These are phyloP conservation scores for Russula abietina DNA, from an alignment of 768 basidiomycete species.

Conservation along the genomic window DNA sequence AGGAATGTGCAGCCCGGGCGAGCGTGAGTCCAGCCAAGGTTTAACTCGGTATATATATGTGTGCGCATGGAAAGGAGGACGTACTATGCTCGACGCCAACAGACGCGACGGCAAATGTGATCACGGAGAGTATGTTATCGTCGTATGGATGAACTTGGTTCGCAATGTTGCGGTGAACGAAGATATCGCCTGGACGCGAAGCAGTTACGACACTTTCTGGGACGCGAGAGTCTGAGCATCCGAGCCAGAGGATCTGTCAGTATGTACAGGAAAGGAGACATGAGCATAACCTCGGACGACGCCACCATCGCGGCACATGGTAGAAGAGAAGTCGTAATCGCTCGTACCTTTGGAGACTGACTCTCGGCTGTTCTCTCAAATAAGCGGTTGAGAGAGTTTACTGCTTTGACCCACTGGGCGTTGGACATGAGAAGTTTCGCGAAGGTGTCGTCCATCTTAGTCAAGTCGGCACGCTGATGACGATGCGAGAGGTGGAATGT, in stretches of 20 bases:
- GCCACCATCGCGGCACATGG: not conserved
- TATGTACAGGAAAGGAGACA: not conserved
- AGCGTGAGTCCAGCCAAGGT: too few species aligned
- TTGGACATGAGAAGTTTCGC: slow-evolving; percentile 45
- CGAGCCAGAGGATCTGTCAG: slow-evolving; percentile 68
- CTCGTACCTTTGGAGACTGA: slow-evolving; percentile 60
- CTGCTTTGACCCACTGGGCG: slow-evolving; percentile 61
- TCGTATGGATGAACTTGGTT: slow-evolving; percentile 78
- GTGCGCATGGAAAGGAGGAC: slow-evolving; percentile 28
- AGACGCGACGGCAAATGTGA: slow-evolving; percentile 64
- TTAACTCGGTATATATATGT: not conserved
- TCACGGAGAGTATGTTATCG: slow-evolving; percentile 61
- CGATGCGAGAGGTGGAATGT: not conserved
- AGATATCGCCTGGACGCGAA: slow-evolving; percentile 71
- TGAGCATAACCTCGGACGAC: not conserved
- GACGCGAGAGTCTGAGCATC: slow-evolving; percentile 80
- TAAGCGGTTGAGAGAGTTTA: slow-evolving; percentile 54
- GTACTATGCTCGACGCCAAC: slow-evolving; percentile 75
- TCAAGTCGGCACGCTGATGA: not conserved
- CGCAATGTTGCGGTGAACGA: slow-evolving; percentile 82
- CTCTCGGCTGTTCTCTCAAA: slow-evolving; percentile 55
- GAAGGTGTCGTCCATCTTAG: slow-evolving; percentile 25
- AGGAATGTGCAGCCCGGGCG: not conserved
- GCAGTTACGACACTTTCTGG: slow-evolving; percentile 71
- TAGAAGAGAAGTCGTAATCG: too few species aligned